phyloP scores from a whole-genome alignment of 2,329 filamentous ascomycete species.

The Scedosporium aurantiacum region DNA sequence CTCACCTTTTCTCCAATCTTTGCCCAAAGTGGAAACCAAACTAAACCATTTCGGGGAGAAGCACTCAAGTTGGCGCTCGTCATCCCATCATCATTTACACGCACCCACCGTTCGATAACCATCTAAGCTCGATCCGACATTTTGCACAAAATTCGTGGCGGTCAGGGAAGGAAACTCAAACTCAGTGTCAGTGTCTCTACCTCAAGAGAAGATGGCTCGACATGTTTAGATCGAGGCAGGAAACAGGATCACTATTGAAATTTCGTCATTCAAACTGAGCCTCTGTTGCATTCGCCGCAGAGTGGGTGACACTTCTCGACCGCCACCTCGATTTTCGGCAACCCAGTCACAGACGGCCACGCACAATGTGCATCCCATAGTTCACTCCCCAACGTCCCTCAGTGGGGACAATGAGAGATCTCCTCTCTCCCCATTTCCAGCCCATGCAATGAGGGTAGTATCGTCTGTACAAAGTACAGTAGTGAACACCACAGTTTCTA shows the following conservation, averaged over 20 bases:
- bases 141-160: neutral
- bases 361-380: neutral
- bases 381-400: neutral
- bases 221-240: too few species aligned
- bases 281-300: neutral
- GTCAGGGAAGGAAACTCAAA: neutral
- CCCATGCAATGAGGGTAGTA: too few species aligned
- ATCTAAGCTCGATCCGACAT: neutral
- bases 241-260: too few species aligned
- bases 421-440: too few species aligned
- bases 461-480: neutral
- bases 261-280: neutral
- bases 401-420: neutral
- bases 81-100: neutral
- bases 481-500: neutral
- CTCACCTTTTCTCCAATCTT: neutral
- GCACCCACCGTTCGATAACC: neutral
- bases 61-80: neutral
- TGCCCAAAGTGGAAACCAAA: neutral
- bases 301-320: neutral
- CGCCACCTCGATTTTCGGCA: neutral
- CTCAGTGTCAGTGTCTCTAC: neutral
- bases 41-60: neutral
- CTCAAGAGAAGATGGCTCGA: neutral
- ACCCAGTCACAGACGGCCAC: constrained; percentile 1